Evolutionary conservation across 495 filamentous ascomycete genomes (phyloP).

Genomic region (Glutinoglossum americanum): DNA sequence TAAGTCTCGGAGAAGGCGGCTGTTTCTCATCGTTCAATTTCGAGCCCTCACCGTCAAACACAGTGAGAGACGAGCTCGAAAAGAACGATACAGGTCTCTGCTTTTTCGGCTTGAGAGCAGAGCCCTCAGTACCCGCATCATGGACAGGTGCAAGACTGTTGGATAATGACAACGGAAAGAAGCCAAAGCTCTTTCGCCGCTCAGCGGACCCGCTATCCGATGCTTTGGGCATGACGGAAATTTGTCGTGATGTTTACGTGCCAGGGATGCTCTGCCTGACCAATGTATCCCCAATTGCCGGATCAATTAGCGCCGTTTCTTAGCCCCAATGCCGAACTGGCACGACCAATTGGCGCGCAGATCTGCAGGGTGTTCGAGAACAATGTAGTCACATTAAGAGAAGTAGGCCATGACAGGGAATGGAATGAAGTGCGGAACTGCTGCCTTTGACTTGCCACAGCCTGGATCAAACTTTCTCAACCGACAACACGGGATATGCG

Average conservation of each 20-base stretch:
- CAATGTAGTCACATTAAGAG: not conserved
- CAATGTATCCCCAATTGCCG: not conserved
- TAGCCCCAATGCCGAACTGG: not conserved
- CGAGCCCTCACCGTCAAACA: not conserved
- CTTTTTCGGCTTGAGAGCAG: slow-evolving; percentile 2
- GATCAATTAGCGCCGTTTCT: not conserved
- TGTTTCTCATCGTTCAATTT: slow-evolving; percentile 2
- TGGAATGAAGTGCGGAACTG: not conserved
- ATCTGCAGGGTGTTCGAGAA: not conserved
- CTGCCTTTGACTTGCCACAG: too few species aligned
- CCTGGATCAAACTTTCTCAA: too few species aligned
- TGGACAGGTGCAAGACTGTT: slow-evolving; percentile 4
- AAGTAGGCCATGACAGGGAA: not conserved
- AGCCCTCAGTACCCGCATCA: not conserved
- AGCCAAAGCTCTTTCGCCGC: slow-evolving; percentile 2
- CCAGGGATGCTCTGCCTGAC: not conserved
- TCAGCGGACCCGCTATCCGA: not conserved
- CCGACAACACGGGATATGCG: too few species aligned
- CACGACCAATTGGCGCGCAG: not conserved
- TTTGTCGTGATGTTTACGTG: not conserved
- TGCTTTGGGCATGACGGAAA: not conserved
- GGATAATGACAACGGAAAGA: slow-evolving; percentile 3
- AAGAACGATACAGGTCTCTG: slow-evolving; percentile 4
- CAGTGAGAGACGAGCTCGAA: not conserved
- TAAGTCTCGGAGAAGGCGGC: slow-evolving; percentile 16